Base-by-base conservation (phyloP, 83 land plant species). In the Diphasiastrum complanatum region DNA sequence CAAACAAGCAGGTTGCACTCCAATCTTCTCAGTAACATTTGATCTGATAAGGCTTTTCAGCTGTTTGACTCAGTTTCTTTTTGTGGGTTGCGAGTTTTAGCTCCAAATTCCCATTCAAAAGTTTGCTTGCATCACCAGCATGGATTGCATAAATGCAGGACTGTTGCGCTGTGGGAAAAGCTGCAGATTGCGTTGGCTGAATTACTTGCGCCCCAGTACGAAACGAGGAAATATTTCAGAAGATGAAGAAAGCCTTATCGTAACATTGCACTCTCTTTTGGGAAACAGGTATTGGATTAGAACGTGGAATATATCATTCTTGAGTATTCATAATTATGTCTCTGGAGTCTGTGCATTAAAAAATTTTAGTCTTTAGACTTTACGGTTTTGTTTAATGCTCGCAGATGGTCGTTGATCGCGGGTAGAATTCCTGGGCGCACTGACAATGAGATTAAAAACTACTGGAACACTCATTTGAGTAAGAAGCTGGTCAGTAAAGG, bases 141-240 rank as follows among this genome's bases (percentile, higher is more conserved):
- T 38, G 43, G 8, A 38, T 38, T 8, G 12, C 43, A 38, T 41
- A 14, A 18, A 14, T n/a, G 8, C 30, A 67, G 74, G 74, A 28
- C 43, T 75, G 59, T 45, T 57, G 2, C 68, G 78, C 2, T 75
- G 78, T 22, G 78, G 78, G 8, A 75, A 75, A 57, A 75, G 78
- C 51, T 75, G 78, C 23, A 47, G 77, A 12, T 54, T 74, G 53
- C 33, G 77, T 19, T 74, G 77, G 77, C 50, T 74, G 74, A 74
- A 75, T 41, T 74, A 69, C 33, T 65, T 74, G 3, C 31, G 77
- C 14, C 72, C 76, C 2, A 45, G 27, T 22, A 38, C 68, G 12
- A 74, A 68, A 26, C 36, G 63, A 24, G 68, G 77, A 27, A 37
- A 40, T 14, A 60, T 74, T 18, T 54, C 73, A 51, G 59, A 60